Evolutionary conservation across 192 early-diverging fungal species (phyloP), one percentile per base, ranked within the genome.

Genomic region (Spizellomyces punctatus): DNA sequence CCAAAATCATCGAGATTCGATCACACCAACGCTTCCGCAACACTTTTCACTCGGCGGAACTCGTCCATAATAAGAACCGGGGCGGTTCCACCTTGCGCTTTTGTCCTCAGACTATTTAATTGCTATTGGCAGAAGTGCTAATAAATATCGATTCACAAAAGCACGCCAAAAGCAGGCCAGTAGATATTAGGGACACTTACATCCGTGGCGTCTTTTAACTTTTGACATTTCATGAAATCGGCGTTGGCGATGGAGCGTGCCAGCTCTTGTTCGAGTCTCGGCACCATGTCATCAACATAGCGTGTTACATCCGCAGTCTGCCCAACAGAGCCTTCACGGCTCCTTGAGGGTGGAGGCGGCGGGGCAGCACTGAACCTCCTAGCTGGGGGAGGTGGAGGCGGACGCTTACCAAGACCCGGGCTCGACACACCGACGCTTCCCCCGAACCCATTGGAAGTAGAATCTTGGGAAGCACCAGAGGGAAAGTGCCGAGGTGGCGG

Each of bases 401-500:
- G 67, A 19, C 69, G 68, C 47, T 61, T 59, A 16, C 47, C 55
- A 48, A 71, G 17, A 21, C 63, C n/a, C 19, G 63, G 69, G 36
- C 69, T 66, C 14, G 50, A 4, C 2, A n/a, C 12, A 54, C 50
- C 50, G 14, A 54, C 50, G 17, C 50, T 54, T 54, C 17, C 17
- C 12, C 17, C 17, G 27, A 36, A 36, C 27, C 27, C 27, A 36
- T 36, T 36, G 27, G 27, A 36, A 36, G 27, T 36, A 36, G 27
- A 36, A 36, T 36, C 27, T 36, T 36, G 27, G 27, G 27, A 36
- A 36, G 54, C 76, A 46, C 76, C 76, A 36, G 45, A 62, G 14
- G 83, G 78, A 47, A 58, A 81, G 49, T 46, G 60, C 41, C 85
- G 69, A 8, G 85, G 79, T 12, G 78, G 74, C 17, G 85, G 85